Evolutionary conservation across 352 stramenopile species (phyloP).

Genomic region (Phytophthora podocarpi): DNA sequence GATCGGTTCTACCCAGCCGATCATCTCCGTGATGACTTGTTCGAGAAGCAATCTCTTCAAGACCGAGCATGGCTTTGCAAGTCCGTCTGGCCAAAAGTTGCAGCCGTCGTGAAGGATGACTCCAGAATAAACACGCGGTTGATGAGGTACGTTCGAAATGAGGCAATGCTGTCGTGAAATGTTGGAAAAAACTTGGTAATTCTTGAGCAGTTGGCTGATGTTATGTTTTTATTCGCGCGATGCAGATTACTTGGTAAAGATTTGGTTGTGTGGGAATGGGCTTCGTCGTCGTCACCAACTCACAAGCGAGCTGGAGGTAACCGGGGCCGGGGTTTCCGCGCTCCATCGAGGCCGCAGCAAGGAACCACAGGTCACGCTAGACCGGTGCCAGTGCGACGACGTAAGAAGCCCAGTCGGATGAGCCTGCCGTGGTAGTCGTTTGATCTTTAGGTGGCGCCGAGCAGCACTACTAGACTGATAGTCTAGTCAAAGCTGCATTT

Average conservation of each 20-base stretch:
- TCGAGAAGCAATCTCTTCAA: slow-evolving; percentile 48
- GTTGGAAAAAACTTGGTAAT: neutral
- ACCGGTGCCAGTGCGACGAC: slow-evolving; percentile 10
- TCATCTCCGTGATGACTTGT: slow-evolving; percentile 66
- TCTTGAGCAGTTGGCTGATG: neutral
- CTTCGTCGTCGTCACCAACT: slow-evolving; percentile 46
- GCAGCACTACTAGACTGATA: neutral
- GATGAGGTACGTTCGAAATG: slow-evolving; percentile 52
- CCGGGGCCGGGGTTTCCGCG: neutral
- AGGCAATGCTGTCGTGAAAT: too few species aligned
- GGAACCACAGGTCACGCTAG: neutral
- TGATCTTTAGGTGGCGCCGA: neutral
- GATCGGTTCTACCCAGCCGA: slow-evolving; percentile 60
- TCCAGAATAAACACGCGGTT: slow-evolving; percentile 48
- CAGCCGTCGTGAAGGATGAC: slow-evolving; percentile 57
- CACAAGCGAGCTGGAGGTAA: slow-evolving; percentile 22
- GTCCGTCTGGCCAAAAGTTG: slow-evolving; percentile 65
- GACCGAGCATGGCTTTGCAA: slow-evolving; percentile 61
- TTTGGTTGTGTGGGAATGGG: slow-evolving; percentile 69
- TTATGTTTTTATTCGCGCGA: slow-evolving; percentile 9
- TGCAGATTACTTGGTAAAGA: slow-evolving; percentile 46
- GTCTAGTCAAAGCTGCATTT: slow-evolving; percentile 1
- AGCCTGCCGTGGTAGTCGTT: slow-evolving; percentile 11
- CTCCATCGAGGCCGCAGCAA: slow-evolving; percentile 3
- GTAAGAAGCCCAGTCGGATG: slow-evolving; percentile 22